Evolutionary conservation across 176 grass and related monocot species (phyloP).

Genomic region (Luzula sylvatica): DNA sequence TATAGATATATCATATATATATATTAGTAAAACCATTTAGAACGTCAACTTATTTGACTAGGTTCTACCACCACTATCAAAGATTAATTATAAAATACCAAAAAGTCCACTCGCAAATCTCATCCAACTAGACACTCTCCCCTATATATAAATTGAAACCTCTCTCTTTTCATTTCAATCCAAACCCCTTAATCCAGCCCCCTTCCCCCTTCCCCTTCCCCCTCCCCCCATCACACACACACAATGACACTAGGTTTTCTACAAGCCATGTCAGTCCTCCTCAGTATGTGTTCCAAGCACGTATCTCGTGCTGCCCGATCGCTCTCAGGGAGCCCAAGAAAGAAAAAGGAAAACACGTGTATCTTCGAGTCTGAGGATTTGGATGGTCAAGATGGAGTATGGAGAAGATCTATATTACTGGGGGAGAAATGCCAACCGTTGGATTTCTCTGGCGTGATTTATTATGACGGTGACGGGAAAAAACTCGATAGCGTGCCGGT

Average conservation of each 20-base stretch:
- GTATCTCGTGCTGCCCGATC: constrained; percentile 40
- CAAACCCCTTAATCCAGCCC: background rate
- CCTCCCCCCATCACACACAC: background rate
- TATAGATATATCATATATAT: constrained; percentile 6
- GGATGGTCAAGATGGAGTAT: constrained; percentile 9
- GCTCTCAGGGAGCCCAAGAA: constrained; percentile 5
- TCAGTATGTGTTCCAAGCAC: constrained; percentile 33
- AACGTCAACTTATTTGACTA: constrained; percentile 36
- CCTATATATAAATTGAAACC: constrained; percentile 23
- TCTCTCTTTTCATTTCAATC: constrained; percentile 17
- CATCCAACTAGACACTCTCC: constrained; percentile 27
- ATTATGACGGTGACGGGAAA: constrained; percentile 66
- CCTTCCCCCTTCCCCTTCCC: background rate
- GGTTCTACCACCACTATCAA: constrained; percentile 14
- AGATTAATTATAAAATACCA: constrained; percentile 7
- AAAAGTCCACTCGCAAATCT: background rate
- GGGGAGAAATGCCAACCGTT: constrained; percentile 77
- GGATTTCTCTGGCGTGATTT: constrained; percentile 81
- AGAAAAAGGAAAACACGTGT: background rate
- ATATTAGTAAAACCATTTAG: constrained; percentile 13
- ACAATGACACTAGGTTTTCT: constrained; percentile 44
- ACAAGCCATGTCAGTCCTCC: constrained; percentile 42
- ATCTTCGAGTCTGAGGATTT: background rate
- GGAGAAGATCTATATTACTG: constrained; percentile 37
- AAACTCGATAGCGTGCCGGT: constrained; percentile 36